A percentile compares a stretch with the other conserved stretches of the same genome.
These are phyloP conservation scores for Isabelozyma rhagii DNA, from an alignment of 805 yeast genomes.

Conservation along the genomic window DNA sequence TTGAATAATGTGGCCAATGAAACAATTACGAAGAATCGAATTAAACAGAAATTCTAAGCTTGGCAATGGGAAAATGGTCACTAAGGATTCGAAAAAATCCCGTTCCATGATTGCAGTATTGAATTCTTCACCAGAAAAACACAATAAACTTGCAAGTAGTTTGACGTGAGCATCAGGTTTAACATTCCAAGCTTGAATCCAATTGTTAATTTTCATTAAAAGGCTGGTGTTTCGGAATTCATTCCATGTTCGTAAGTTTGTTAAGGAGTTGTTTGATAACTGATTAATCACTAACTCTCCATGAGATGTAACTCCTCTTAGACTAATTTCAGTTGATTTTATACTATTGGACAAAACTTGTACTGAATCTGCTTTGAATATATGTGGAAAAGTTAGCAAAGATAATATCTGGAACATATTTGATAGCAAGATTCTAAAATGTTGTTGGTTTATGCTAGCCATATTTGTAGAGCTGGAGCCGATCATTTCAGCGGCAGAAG, in stretches of 20 bases:
- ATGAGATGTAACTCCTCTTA: slow-evolving; percentile 48
- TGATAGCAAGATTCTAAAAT: slow-evolving; percentile 24
- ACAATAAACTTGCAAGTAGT: slow-evolving; percentile 29
- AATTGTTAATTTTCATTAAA: slow-evolving; percentile 29
- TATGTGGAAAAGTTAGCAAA: slow-evolving; percentile 35
- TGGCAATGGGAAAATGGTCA: slow-evolving; percentile 48
- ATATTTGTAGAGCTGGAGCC: slow-evolving; percentile 10
- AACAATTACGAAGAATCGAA: slow-evolving; percentile 47
- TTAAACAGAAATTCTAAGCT: slow-evolving; percentile 44
- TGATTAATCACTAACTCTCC: slow-evolving; percentile 52
- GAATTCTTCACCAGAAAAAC: slow-evolving; percentile 29
- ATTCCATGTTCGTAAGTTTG: slow-evolving; percentile 51
- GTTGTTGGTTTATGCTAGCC: slow-evolving; percentile 14
- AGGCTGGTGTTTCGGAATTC: slow-evolving; percentile 37
- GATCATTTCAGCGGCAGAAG: slow-evolving; percentile 26
- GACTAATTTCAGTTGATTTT: slow-evolving; percentile 60
- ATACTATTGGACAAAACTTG: slow-evolving; percentile 52
- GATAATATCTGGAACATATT: slow-evolving; percentile 35
- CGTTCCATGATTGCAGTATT: slow-evolving; percentile 32
- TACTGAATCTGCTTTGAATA: slow-evolving; percentile 32
- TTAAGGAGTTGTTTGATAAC: slow-evolving; percentile 57
- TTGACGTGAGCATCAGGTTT: slow-evolving; percentile 29
- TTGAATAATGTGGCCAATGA: slow-evolving; percentile 53
- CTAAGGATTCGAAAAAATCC: slow-evolving; percentile 54
- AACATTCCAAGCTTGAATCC: slow-evolving; percentile 29